Conservation (phyloP, 768 basidiomycete genomes). For the Tulasnella sp. region DNA sequence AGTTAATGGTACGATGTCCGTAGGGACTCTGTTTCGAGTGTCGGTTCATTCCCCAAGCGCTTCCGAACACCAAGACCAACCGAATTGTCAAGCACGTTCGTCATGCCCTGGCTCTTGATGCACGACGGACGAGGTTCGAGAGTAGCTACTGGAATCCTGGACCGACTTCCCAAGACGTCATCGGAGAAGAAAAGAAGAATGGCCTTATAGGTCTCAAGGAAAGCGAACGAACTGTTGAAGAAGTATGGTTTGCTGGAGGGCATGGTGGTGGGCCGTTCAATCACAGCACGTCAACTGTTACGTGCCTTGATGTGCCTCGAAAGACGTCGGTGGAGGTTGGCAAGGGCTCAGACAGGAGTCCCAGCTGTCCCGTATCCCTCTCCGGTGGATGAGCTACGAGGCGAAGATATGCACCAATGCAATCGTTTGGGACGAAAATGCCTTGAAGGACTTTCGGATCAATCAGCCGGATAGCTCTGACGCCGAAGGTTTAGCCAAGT, state of each 20-base stretch:
- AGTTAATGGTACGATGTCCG: not conserved
- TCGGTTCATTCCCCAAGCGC: conserved; percentile 25
- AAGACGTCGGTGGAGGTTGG: conserved; percentile 37
- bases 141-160: conserved; percentile 37
- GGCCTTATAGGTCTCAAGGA: not conserved
- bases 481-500: conserved; percentile 14
- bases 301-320: not conserved
- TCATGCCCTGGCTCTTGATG: conserved; percentile 42
- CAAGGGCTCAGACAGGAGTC: conserved; percentile 8
- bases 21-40: conserved; percentile 31
- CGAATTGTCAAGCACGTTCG: conserved; percentile 40
- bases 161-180: not conserved
- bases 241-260: conserved; percentile 37
- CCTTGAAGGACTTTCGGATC: not conserved
- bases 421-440: conserved; percentile 24
- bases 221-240: conserved; percentile 24
- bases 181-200: not conserved
- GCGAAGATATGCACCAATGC: conserved; percentile 20
- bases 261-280: conserved; percentile 30
- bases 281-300: not conserved
- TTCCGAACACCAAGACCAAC: conserved; percentile 28
- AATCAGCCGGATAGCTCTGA: not conserved
- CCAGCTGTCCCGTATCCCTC: conserved; percentile 36
- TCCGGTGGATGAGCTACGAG: conserved; percentile 41
- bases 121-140: conserved; percentile 41